Evolutionary conservation across 2,329 filamentous ascomycete genomes (phyloP), one percentile per base, ranked within the genome.

Genomic region (Aureobasidium sp.): DNA sequence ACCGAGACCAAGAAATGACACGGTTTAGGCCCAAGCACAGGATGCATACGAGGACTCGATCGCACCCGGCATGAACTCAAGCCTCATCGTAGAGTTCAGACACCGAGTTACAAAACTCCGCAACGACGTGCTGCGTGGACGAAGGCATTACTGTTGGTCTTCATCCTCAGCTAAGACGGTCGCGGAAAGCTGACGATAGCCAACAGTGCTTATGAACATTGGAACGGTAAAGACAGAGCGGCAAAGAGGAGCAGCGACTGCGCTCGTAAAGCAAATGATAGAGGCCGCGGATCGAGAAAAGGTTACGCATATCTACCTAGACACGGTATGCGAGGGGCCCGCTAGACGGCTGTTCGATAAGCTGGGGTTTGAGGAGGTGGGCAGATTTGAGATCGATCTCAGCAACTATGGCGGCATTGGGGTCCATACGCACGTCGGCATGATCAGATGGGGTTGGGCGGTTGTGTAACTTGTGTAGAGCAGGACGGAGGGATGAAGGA

Each of bases 41-140:
- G 41, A 55, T 29, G 50, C 59, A 12, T 55, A 62, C 39, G 34
- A 34, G 13, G 34, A 62, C 29, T 53, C 60, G 24, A 53, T 62
- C 34, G 43, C 34, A 26, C 50, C 60, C n/a, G 60, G 60, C n/a
- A 55, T 62, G 60, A 62, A 62, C n/a, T 26, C 43, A 15, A 13
- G 44, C 7, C 51, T 62, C 13, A 34, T 53, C 2, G 50, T 56
- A 1, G 43, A 53, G 13, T 62, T 62, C 34, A 56, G 50, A 32
- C 37, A 48, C 6, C 47, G 44, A 20, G 50, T 62, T 20, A 51
- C 29, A 24, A 62, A 39, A 13, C 50, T 62, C 5, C 48, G 60
- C 32, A 47, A 53, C 20, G 43, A 56, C 24, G 36, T 53, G 39
- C 34, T 62, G 24, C 41, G 34, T 34, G 51, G 41, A 6, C 39